phyloP scores from a whole-genome alignment of 2,329 filamentous ascomycete species.

The Phyllosticta paracitricarpa region DNA sequence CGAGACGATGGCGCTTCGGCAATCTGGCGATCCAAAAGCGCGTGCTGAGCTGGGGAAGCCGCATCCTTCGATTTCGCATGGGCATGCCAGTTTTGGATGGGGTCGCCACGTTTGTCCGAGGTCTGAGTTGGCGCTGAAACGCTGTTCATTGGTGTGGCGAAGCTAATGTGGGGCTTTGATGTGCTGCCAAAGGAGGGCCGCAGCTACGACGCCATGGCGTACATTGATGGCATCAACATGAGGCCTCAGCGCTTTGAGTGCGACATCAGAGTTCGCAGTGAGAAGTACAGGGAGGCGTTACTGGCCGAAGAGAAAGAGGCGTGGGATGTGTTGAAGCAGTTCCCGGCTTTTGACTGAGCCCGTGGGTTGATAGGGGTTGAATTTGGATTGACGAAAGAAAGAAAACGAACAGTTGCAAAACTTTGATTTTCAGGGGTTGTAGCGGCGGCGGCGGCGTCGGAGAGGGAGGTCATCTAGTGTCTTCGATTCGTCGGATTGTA shows the following conservation, averaged over 20 bases:
- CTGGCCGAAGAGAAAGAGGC: conserved; percentile 15
- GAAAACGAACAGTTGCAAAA: background rate
- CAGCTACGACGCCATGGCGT: conserved; percentile 29
- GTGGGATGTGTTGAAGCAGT: conserved; percentile 3
- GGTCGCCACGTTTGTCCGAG: conserved; percentile 25
- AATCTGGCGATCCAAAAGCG: background rate
- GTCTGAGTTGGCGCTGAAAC: conserved; percentile 23
- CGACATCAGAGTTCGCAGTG: conserved; percentile 23
- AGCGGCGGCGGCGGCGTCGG: too few relatives aligned
- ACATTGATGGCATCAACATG: conserved; percentile 34
- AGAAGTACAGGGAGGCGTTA: conserved; percentile 21
- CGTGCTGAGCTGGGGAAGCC: background rate
- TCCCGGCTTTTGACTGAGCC: background rate
- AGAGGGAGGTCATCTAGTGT: too few relatives aligned
- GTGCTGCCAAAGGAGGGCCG: conserved; percentile 21
- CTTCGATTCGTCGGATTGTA: too few relatives aligned
- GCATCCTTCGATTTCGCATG: conserved; percentile 21
- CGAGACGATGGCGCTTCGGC: background rate
- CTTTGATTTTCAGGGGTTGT: too few relatives aligned
- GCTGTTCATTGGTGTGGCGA: conserved; percentile 24
- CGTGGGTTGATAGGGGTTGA: background rate
- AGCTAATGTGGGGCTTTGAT: conserved; percentile 27
- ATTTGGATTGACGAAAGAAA: background rate
- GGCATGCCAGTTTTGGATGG: conserved; percentile 28
- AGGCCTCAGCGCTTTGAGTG: conserved; percentile 27